Evolutionary conservation across 495 filamentous ascomycete genomes (phyloP), one percentile per base, ranked within the genome.

Genomic region (Clavariopsis aquatica): DNA sequence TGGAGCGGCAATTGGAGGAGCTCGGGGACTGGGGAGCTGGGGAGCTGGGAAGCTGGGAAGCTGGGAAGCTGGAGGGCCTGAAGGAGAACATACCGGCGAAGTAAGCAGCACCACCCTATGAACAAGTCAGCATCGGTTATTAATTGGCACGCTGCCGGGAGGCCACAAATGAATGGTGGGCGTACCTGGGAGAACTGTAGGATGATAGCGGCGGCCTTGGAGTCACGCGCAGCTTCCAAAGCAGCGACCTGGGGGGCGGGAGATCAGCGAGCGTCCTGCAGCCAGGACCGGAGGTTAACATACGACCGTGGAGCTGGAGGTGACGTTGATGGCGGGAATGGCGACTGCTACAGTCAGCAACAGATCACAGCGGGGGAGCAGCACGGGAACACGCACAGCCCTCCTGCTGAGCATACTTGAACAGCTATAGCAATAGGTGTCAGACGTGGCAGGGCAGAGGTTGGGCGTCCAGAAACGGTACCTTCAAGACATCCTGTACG

Each of bases 281-380:
- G 19, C 4, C 10, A 24, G 8, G 47, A 23, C 36, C 6, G 89
- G 22, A 89, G 79, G 69, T 92, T 87, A 43, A 15, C 38, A 17
- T 65, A 96, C 86, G 52, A 89, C 91, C 52, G 92, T 96, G 65
- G 89, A 94, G 54, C 89, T 93, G 51, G 91, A 96, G 69, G 94
- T 97, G 71, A 96, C 90, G 77, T 96, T 78, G 76, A 97, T 93
- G 76, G 89, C 89, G 60, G 94, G 94, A 66, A 98, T 91, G 73
- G 94, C 93, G 70, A 90, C 20, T 23, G 24, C 7, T 29, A 8
- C 13, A 26, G 52, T 64, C 22, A 64, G 52, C 34, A 64, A 24
- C 2, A 0, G 17, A n/a, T 29, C 59, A 3, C 27, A 31, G 10
- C 28, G 13, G 5, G 26, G 22, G 45, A 57, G 47, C 23, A 1